Base-by-base conservation (phyloP, 2,329 filamentous ascomycete genomes). In the Colletotrichum coccodes region DNA sequence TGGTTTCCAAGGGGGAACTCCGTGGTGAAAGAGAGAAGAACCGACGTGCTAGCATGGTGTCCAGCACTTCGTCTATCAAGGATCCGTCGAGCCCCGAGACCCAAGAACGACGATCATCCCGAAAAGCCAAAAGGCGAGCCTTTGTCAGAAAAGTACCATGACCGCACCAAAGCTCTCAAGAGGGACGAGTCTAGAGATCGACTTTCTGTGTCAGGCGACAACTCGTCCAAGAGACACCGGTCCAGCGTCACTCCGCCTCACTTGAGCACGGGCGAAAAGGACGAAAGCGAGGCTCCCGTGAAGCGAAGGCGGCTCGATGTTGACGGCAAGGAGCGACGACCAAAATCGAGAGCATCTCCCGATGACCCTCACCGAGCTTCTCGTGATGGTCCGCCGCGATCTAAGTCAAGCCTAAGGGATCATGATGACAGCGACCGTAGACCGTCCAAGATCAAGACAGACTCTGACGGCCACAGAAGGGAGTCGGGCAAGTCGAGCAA, bases 1-100 rank as follows among this genome's bases (percentile, higher is more conserved):
- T 92, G 12, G 83, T 91, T 23, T 91, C 89, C 1, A 89, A 89
- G 40, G 86, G 85, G 59, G 89, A 91, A 64, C 77, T 90, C 44
- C 87, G 89, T 70, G 87, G 86, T 11, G 87, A 89, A 73, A 82
- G 86, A 21, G 86, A 89, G 61, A 87, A 86, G 75, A 86, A 89
- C 71, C 82, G 88, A 21, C 86, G 89, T 7, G 82, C 86, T 50
- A 90, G 88, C 74, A 80, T 90, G 79, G 84, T 81, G 0, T 90
- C 89, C 2, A 89, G 82, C 50, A 79, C 85, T 34, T 89, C 88
- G 4, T 83, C 83, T 3, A 70, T 85, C 30, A 86, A 87, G 71
- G 87, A 89, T 44, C 82, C 85, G 1, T 79, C 84, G 5, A 89
- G 88, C 60, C 87, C 1, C 80, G 80, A n/a, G 87, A 88, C 30